Evolutionary conservation across 108 stramenopile genomes (phyloP), one percentile per base, ranked within the genome.

Genomic region (Cylindrotheca fusiformis): DNA sequence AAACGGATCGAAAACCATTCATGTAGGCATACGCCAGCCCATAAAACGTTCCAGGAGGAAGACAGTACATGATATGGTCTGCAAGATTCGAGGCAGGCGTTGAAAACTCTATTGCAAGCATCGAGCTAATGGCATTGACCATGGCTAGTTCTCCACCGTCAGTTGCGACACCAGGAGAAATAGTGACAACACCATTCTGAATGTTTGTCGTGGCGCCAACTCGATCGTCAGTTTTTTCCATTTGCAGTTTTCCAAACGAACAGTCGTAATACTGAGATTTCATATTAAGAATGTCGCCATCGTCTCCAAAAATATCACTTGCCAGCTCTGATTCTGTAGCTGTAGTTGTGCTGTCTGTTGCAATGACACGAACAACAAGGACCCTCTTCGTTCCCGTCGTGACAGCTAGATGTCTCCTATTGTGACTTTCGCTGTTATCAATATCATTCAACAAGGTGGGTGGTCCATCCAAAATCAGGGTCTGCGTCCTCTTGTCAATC

Each of bases 61-160:
- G 28, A 51, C 85, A 86, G 33, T 71, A 66, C 80, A 83, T 78
- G 48, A 86, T 80, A 32, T 83, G 79, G 56, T 82, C 63, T 5
- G 54, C 54, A 55, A 55, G 54, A 20, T 55, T 27, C 14, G 54
- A 23, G n/a, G n/a, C n/a, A n/a, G n/a, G n/a, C n/a, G n/a, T n/a
- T n/a, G n/a, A n/a, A n/a, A n/a, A n/a, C n/a, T n/a, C n/a, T 6
- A 23, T 27, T 3, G 12, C 25, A 5, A 55, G 54, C 4, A 18
- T 3, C 17, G 24, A 14, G 10, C n/a, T 17, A 4, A 27, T 2
- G 3, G 14, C 54, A 5, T 12, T 5, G 5, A 55, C 4, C n/a
- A 41, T 36, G 4, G 58, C 21, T 17, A 5, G 33, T 41, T 41
- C 14, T 21, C 23, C 20, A 3, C 3, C 33, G 19, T 4, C 33